Base-by-base conservation (phyloP, 176 grass and related monocot species). In the Zizania latifolia region DNA sequence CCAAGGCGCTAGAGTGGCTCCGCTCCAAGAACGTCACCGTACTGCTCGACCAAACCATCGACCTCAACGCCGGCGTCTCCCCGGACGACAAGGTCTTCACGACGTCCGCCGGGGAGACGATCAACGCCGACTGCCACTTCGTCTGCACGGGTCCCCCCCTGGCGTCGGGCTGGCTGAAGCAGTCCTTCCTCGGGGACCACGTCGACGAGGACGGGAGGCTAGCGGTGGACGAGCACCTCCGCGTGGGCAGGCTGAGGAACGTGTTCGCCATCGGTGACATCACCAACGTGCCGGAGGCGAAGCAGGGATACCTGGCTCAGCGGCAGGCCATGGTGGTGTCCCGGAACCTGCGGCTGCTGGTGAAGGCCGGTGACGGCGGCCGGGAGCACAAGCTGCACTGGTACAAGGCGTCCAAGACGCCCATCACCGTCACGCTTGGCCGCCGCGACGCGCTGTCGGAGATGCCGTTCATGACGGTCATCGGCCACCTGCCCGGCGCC, bases 181-280 rank as follows among this genome's bases (percentile, higher is more conserved):
- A 32, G 5, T 51, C 91, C 12, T 22, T 85, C 32, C 44, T 94
- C 4, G 33, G 33, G 11, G 88, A 70, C 3, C 63, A 80, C 68
- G 10, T 91, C 0, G 68, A 75, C 70, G 68, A 36, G 21, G 26
- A 79, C 0, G 88, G 88, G 0, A 72, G 80, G 17, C 2, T 91
- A 0, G 11, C 23, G 53, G 92, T 86, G 12, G 92, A 91, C 35
- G 82, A 88, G 28, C 53, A 94, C 68, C 72, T 90, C 0, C 70
- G 78, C 12, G 79, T 91, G 6, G 82, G 82, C 10, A 79, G 66
- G 43, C 12, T 35, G 2, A 73, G 62, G 68, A 94, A 94, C 46
- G 80, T 90, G 41, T 94, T 94, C 76, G 88, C 88, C 66, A 21
- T 91, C 22, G 88, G 91, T 27, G 92, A 91, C 72, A 83, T 94